phyloP scores from a whole-genome alignment of 2,329 filamentous ascomycete genomes.

The Biscogniauxia sp. region DNA sequence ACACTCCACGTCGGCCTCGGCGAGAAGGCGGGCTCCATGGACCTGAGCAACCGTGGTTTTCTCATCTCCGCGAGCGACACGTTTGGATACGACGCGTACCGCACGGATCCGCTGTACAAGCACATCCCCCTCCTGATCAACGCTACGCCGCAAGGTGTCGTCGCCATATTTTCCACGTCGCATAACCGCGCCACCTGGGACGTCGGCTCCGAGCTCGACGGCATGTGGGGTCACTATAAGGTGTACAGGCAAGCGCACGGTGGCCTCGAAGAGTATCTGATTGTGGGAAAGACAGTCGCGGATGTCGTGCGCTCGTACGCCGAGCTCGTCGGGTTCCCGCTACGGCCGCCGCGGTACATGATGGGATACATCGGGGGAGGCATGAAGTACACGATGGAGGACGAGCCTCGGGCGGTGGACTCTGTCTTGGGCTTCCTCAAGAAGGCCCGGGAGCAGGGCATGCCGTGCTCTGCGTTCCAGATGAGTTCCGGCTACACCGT shows the following conservation, averaged over 20 bases:
- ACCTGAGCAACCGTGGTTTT: constrained; percentile 65
- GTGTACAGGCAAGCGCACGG: constrained; percentile 71
- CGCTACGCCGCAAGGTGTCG: constrained; percentile 59
- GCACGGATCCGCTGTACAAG: constrained; percentile 72
- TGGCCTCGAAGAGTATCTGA: constrained; percentile 68
- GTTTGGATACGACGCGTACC: constrained; percentile 71
- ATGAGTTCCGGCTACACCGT: constrained; percentile 74
- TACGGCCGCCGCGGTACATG: constrained; percentile 68
- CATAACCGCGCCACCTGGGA: constrained; percentile 64
- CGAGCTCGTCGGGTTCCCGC: constrained; percentile 64
- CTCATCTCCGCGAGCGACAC: constrained; percentile 67
- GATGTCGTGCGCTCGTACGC: constrained; percentile 67
- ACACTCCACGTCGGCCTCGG: constrained; percentile 67
- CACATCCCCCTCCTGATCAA: constrained; percentile 73
- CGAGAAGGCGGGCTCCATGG: constrained; percentile 72
- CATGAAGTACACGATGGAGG: constrained; percentile 52
- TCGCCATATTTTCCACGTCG: constrained; percentile 66
- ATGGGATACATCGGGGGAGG: constrained; percentile 71
- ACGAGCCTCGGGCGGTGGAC: constrained; percentile 52
- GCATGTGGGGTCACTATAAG: constrained; percentile 73
- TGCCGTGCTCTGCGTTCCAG: constrained; percentile 69
- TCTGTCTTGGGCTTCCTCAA: constrained; percentile 59
- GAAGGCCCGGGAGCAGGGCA: constrained; percentile 62
- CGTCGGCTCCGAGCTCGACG: constrained; percentile 71
- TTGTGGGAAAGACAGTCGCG: constrained; percentile 63